Evolutionary conservation across 2,329 filamentous ascomycete genomes (phyloP), one percentile per base, ranked within the genome.

Genomic region (Spiromastix sp.): DNA sequence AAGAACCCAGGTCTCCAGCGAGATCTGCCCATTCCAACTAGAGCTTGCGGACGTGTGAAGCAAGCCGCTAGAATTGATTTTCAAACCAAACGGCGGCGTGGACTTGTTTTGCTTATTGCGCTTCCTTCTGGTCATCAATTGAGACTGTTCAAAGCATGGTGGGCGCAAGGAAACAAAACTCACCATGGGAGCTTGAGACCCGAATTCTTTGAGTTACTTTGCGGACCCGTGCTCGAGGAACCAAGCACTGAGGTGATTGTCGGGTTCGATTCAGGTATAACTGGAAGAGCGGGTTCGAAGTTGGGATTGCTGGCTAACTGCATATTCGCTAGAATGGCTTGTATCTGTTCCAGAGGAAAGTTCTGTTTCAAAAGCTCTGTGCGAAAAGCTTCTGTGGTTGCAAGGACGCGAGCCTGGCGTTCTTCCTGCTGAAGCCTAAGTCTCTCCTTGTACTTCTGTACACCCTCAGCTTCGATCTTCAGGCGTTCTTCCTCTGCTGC

Each of bases 401-500:
- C 32, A 12, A n/a, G 11, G 26, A 16, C 26, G 15, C 20, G 36
- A 17, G 20, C 18, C 4, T 20, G 20, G 15, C 15, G 11, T 24
- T 27, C 29, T 18, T 16, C 20, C 21, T 34, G 12, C 19, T 25
- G 29, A 11, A 11, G 27, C 16, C 30, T 19, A 25, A 38, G 25
- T 4, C 13, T 13, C 31, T 41, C 30, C 21, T 41, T 41, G 17
- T 38, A 38, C 20, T 30, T 31, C 15, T 12, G 20, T 19, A 34
- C 36, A 12, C 32, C 36, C 15, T 30, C 19, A 22, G 18, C 24
- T 26, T 38, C 16, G 19, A 38, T 38, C 12, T 5, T 16, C 27
- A 18, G 22, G 20, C 24, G 29, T 25, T 28, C 25, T 20, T 30
- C 27, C 20, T 32, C 16, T 15, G 29, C 26, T 15, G 17, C 25